Evolutionary conservation across 129 eudicot genomes (phyloP).

Genomic region (Deinandra increscens): DNA sequence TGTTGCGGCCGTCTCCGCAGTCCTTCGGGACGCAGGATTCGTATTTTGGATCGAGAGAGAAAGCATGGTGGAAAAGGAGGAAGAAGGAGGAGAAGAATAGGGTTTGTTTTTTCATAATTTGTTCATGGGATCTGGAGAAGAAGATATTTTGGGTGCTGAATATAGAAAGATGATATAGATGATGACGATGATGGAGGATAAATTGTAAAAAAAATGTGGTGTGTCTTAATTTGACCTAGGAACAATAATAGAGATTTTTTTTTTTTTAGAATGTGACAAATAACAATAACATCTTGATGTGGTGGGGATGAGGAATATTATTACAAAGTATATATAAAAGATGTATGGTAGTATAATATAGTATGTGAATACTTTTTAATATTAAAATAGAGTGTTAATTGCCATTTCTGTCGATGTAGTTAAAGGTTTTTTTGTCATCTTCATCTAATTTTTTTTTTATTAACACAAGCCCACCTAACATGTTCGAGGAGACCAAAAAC

Average conservation of each 20-base stretch:
- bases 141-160: not conserved
- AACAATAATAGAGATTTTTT: constrained; percentile 21
- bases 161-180: not conserved
- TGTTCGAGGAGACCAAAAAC: no score
- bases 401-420: no score
- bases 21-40: constrained; percentile 37
- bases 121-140: not conserved
- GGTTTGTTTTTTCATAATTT: constrained; percentile 13
- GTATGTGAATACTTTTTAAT: no score
- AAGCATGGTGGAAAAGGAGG: constrained; percentile 19
- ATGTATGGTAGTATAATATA: no score
- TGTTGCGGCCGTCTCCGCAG: constrained; percentile 32
- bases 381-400: no score
- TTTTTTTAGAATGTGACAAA: constrained; percentile 24
- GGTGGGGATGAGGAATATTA: not conserved
- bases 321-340: no score
- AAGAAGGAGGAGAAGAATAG: constrained; percentile 18
- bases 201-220: constrained; percentile 11
- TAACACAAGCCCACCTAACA: no score
- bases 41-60: constrained; percentile 7
- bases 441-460: no score
- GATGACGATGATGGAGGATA: not conserved
- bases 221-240: constrained; percentile 30
- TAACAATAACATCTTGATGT: constrained; percentile 8
- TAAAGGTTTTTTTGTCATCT: no score